Evolutionary conservation across 768 basidiomycete genomes (phyloP).

Genomic region (Suillus luteus): DNA sequence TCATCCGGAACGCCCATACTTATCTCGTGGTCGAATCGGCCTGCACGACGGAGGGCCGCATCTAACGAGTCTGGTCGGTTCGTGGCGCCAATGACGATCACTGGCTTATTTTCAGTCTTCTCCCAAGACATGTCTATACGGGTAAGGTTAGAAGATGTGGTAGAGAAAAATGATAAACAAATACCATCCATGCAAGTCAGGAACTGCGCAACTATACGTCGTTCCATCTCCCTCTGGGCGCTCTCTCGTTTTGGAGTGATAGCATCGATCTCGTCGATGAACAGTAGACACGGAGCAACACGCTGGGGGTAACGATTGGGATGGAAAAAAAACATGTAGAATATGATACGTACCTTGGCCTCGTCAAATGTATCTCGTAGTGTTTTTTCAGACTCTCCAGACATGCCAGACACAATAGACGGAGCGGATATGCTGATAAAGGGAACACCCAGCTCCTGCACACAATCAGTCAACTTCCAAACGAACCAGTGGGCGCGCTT

Average conservation of each 20-base stretch:
- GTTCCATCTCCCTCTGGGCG: slow-evolving; percentile 97
- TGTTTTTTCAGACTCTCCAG: slow-evolving; percentile 97
- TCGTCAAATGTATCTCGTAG: slow-evolving; percentile 96
- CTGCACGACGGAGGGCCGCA: slow-evolving; percentile 88
- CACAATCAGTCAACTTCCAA: slow-evolving; percentile 2
- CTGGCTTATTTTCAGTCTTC: slow-evolving; percentile 88
- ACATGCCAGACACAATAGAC: slow-evolving; percentile 96
- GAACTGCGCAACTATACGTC: slow-evolving; percentile 96
- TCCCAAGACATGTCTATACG: slow-evolving; percentile 95
- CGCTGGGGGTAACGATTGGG: slow-evolving; percentile 47
- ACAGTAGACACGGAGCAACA: slow-evolving; percentile 88
- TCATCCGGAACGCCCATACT: slow-evolving; percentile 97
- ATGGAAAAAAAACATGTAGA: neutral
- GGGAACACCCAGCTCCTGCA: slow-evolving; percentile 85
- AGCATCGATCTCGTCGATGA: slow-evolving; percentile 98
- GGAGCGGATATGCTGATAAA: slow-evolving; percentile 96
- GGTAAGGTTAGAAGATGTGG: neutral
- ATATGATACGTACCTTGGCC: slow-evolving; percentile 66
- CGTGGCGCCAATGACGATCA: slow-evolving; percentile 95
- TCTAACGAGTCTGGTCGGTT: slow-evolving; percentile 96
- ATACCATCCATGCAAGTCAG: slow-evolving; percentile 98
- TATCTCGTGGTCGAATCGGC: slow-evolving; percentile 97
- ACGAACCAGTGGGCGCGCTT: slow-evolving; percentile 29
- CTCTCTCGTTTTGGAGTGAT: slow-evolving; percentile 98
- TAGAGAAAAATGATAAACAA: neutral